Evolutionary conservation across 768 basidiomycete genomes (phyloP).

Genomic region (Suillus bovinus): DNA sequence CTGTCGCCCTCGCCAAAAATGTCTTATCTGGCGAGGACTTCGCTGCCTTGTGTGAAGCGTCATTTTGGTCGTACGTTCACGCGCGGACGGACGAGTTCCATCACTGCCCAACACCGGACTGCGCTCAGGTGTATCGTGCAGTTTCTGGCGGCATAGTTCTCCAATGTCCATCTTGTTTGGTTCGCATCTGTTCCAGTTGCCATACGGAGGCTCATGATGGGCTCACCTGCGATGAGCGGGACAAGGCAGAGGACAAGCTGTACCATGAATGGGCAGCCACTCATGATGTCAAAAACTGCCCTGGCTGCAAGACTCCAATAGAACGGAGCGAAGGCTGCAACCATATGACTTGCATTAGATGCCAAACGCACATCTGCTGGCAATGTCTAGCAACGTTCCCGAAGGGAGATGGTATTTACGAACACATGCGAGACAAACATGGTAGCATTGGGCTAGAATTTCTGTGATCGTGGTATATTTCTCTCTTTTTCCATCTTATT

Average conservation of each 20-base stretch:
- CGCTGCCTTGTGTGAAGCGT: constrained; percentile 53
- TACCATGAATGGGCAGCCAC: constrained; percentile 64
- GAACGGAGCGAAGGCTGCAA: constrained; percentile 79
- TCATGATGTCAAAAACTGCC: constrained; percentile 75
- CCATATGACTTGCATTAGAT: constrained; percentile 77
- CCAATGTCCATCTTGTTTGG: constrained; percentile 71
- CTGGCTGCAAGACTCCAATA: constrained; percentile 68
- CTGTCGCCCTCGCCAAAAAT: constrained; percentile 50
- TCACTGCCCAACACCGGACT: constrained; percentile 81
- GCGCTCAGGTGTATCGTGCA: constrained; percentile 68
- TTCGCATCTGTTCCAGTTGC: constrained; percentile 69
- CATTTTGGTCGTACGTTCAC: constrained; percentile 63
- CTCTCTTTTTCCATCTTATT: not conserved
- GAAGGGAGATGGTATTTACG: constrained; percentile 69
- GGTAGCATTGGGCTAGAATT: constrained; percentile 55
- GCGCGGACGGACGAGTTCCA: constrained; percentile 60
- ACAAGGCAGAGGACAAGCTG: constrained; percentile 49
- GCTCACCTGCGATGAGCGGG: constrained; percentile 60
- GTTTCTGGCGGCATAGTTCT: constrained; percentile 50
- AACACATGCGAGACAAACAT: constrained; percentile 70
- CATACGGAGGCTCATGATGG: constrained; percentile 63
- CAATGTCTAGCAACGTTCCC: constrained; percentile 73
- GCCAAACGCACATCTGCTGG: constrained; percentile 82
- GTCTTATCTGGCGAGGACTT: constrained; percentile 55
- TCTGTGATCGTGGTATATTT: constrained; percentile 10